Conservation (phyloP, 352 stramenopile genomes). For the Phytophthora fragariaefolia region DNA sequence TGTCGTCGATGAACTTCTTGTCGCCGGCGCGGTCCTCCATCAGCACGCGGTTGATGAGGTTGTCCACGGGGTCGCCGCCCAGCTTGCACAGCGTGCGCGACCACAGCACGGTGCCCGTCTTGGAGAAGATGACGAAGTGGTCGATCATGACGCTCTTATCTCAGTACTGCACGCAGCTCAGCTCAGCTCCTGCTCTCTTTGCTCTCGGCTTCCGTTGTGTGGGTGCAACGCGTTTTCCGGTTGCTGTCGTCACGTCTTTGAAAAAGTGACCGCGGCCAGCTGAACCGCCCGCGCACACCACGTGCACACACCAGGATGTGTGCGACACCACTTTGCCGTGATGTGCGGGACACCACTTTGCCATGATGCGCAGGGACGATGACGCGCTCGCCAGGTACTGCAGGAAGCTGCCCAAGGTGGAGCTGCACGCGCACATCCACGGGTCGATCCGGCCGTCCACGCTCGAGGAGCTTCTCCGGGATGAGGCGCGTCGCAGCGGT, state of each 20-base stretch:
- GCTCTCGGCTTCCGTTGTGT: slow-evolving; percentile 12
- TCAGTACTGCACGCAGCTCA: not conserved
- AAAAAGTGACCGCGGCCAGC: not conserved
- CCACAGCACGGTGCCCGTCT: slow-evolving; percentile 91
- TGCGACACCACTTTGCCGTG: slow-evolving; percentile 3
- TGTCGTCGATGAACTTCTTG: slow-evolving; percentile 85
- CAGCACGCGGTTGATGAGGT: slow-evolving; percentile 89
- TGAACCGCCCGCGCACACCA: slow-evolving; percentile 21
- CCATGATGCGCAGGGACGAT: slow-evolving; percentile 22
- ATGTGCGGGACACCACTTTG: slow-evolving; percentile 9
- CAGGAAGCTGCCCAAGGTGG: slow-evolving; percentile 73
- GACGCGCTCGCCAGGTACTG: slow-evolving; percentile 52
- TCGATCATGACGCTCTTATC: slow-evolving; percentile 93
- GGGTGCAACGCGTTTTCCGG: too few relatives aligned
- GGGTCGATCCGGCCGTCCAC: slow-evolving; percentile 78
- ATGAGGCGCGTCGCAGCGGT: slow-evolving; percentile 44
- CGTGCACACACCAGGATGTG: slow-evolving; percentile 14
- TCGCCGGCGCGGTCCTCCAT: slow-evolving; percentile 90
- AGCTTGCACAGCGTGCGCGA: slow-evolving; percentile 90
- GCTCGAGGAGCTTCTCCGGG: slow-evolving; percentile 64
- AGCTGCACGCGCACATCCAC: slow-evolving; percentile 91
- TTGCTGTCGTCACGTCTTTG: slow-evolving; percentile 27
- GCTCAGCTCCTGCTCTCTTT: not conserved
- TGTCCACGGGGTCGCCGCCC: slow-evolving; percentile 85
- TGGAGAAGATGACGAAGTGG: slow-evolving; percentile 93